phyloP scores from a whole-genome alignment of 768 basidiomycete genomes.

The Psilocybe subaeruginosa region DNA sequence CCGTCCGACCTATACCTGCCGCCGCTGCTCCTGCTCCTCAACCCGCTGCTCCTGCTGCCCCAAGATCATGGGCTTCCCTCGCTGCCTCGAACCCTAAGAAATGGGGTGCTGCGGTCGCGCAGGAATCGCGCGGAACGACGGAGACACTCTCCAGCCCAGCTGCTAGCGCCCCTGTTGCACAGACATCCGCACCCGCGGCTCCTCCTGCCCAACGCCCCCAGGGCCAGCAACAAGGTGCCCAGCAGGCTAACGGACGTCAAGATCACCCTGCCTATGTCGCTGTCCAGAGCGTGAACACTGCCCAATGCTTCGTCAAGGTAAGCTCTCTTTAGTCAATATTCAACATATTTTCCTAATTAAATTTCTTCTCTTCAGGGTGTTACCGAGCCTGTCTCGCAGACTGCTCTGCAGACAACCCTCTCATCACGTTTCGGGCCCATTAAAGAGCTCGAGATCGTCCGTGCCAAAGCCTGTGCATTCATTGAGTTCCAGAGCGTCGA shows the following conservation, averaged over 20 bases:
- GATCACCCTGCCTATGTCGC: conserved; percentile 54
- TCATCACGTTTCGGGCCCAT: conserved; percentile 74
- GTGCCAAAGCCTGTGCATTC: conserved; percentile 90
- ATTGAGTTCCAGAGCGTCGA: conserved; percentile 84
- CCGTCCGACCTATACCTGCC: conserved; percentile 31
- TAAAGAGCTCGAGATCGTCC: conserved; percentile 89
- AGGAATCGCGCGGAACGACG: conserved; percentile 75
- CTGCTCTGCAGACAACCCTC: conserved; percentile 52
- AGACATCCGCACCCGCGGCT: not conserved
- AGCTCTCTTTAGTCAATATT: conserved; percentile 11
- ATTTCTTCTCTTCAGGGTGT: conserved; percentile 56
- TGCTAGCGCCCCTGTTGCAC: conserved; percentile 29
- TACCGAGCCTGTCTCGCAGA: conserved; percentile 60
- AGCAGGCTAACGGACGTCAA: conserved; percentile 17
- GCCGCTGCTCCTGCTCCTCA: conserved; percentile 33
- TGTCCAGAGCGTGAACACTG: conserved; percentile 63
- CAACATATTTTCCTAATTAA: not conserved
- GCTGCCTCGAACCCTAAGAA: conserved; percentile 82
- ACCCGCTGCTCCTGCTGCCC: conserved; percentile 48
- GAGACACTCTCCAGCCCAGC: conserved; percentile 52
- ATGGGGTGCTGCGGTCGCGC: conserved; percentile 84
- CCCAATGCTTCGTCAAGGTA: conserved; percentile 94
- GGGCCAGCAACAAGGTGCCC: conserved; percentile 25
- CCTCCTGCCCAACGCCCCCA: conserved; percentile 25
- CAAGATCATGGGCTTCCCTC: conserved; percentile 91